phyloP scores from a whole-genome alignment of 495 filamentous ascomycete species.

The Lepraria neglecta region DNA sequence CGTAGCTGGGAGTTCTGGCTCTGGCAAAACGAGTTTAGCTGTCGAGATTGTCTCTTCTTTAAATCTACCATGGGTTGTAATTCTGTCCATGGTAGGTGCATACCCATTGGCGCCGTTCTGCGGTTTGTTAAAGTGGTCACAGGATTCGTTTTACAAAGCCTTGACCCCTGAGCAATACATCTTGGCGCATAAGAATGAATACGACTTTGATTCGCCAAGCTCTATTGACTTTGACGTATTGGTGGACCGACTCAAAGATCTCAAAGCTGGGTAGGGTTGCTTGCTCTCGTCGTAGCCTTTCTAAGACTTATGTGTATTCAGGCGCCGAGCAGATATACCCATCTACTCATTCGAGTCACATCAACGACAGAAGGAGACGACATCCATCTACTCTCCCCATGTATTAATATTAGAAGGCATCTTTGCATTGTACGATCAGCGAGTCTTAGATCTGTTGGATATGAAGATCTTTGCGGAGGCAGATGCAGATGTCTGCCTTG shows the following conservation, averaged over 20 bases:
- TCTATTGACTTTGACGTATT: slow-evolving; percentile 93
- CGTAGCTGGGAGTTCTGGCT: slow-evolving; percentile 90
- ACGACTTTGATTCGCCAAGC: slow-evolving; percentile 90
- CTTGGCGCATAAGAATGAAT: slow-evolving; percentile 79
- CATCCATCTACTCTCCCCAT: slow-evolving; percentile 88
- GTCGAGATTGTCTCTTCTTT: slow-evolving; percentile 82
- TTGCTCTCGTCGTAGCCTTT: background rate
- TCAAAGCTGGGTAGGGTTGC: slow-evolving; percentile 77
- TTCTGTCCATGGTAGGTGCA: slow-evolving; percentile 77
- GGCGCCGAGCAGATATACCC: slow-evolving; percentile 87
- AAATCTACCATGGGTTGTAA: slow-evolving; percentile 95
- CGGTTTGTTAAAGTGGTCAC: slow-evolving; percentile 9
- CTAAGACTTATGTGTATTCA: slow-evolving; percentile 33
- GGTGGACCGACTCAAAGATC: slow-evolving; percentile 69
- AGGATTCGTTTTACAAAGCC: slow-evolving; percentile 97
- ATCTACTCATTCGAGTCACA: slow-evolving; percentile 94
- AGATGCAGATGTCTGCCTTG: slow-evolving; percentile 88
- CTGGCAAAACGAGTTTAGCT: slow-evolving; percentile 93
- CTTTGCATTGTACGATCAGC: slow-evolving; percentile 82
- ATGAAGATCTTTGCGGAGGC: slow-evolving; percentile 98
- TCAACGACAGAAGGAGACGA: slow-evolving; percentile 69
- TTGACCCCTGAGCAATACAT: slow-evolving; percentile 65
- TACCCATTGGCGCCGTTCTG: background rate
- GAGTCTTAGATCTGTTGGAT: slow-evolving; percentile 82
- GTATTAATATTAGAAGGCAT: slow-evolving; percentile 95